Evolutionary conservation across 495 filamentous ascomycete species (phyloP), one percentile per base, ranked within the genome.

Genomic region (Xylaria sp.): DNA sequence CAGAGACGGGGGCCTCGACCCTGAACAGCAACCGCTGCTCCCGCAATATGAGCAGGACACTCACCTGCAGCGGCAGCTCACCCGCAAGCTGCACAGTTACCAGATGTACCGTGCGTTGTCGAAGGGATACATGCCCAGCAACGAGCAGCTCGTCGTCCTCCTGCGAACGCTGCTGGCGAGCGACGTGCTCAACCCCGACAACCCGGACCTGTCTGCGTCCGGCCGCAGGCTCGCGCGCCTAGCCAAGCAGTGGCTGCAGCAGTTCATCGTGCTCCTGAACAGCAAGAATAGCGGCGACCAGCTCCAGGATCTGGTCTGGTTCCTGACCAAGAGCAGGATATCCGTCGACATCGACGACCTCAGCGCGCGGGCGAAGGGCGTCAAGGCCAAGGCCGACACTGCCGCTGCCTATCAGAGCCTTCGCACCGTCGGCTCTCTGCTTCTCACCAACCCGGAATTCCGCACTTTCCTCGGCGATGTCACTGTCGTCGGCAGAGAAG

Each of bases 281-380:
- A 84, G 93, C 70, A 98, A 97, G 86, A 97, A 97, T 78, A 80
- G 83, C 69, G 74, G 88, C n/a, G 94, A 97, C 80, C 89, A 96
- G 75, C 86, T 97, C 50, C 95, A 98, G 80, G 93, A 97, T 71
- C 92, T 97, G 71, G 83, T 97, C 58, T 98, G 95, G 94, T 94
- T 88, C 74, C 80, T 97, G 64, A 81, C 90, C 65, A 92, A 91
- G 75, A 90, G 93, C 21, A 87, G 87, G 35, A 82, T 94, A 35
- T 86, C 87, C 12, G 75, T 97, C 2, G 92, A 97, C 77, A 83
- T 88, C 3, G 85, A 87, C 21, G 86, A 93, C 66, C 77, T 97
- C 15, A 86, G 87, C 2, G 82, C 85, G 44, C 85, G 87, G 44
- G 93, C 91, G 3, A 81, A 84, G 64, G 86, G 83, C 69, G 87